Evolutionary conservation across 2,329 filamentous ascomycete genomes (phyloP).

Genomic region (Graphiopsis chlorocephala): DNA sequence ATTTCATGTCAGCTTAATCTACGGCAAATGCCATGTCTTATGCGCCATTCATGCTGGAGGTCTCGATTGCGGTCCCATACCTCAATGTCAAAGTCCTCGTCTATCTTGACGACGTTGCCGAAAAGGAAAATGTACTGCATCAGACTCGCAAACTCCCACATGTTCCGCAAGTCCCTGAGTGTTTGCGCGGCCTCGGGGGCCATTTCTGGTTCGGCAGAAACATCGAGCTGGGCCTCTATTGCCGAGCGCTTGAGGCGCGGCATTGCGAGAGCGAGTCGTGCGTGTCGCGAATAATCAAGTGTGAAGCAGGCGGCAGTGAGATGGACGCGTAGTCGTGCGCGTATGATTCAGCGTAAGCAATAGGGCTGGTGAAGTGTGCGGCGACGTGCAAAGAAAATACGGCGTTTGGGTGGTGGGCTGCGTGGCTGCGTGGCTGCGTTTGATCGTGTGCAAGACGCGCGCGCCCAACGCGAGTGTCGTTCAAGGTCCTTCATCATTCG

Average conservation of each 20-base stretch:
- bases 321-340: neutral
- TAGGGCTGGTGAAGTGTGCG: neutral
- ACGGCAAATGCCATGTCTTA: neutral
- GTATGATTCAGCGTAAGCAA: neutral
- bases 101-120: conserved; percentile 83
- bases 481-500: neutral
- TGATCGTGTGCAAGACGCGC: neutral
- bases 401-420: neutral
- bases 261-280: conserved; percentile 37
- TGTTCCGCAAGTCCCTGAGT: conserved; percentile 72
- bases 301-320: neutral
- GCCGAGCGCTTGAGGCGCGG: conserved; percentile 55
- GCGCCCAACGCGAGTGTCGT: neutral
- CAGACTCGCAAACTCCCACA: conserved; percentile 93
- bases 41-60: conserved; percentile 7
- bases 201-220: conserved; percentile 22
- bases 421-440: neutral
- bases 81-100: conserved; percentile 85
- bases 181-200: conserved; percentile 39
- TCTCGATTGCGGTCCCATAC: conserved; percentile 49
- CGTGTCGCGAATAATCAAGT: neutral
- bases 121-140: conserved; percentile 94
- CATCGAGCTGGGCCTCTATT: conserved; percentile 51
- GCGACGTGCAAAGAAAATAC: neutral
- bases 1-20: neutral